These are phyloP conservation scores for Podaxis sp. DNA, from an alignment of 768 basidiomycete species.

Conservation along the genomic window DNA sequence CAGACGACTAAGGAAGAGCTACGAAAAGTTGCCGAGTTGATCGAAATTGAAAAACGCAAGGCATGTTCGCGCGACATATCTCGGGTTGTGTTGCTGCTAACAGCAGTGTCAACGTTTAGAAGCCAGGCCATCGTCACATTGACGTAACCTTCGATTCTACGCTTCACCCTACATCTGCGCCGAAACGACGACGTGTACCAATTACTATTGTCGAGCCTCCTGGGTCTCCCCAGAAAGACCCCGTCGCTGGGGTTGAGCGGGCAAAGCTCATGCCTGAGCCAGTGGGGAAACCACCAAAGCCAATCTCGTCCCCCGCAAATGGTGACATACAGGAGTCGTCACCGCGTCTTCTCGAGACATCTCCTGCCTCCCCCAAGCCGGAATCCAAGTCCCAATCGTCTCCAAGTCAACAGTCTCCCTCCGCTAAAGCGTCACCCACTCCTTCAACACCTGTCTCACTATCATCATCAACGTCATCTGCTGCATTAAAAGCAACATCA, in stretches of 20 bases:
- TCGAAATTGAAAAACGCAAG: constrained; percentile 37
- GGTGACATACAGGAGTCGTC: constrained; percentile 24
- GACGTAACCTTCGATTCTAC: constrained; percentile 18
- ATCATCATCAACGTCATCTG: neutral
- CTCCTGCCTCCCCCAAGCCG: constrained; percentile 5
- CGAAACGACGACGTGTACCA: constrained; percentile 60
- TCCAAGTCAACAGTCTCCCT: neutral
- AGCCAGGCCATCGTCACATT: constrained; percentile 24
- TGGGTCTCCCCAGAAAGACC: neutral
- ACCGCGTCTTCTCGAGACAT: constrained; percentile 25
- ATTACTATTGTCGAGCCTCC: constrained; percentile 56
- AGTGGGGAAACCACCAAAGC: neutral
- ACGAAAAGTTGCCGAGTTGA: constrained; percentile 42
- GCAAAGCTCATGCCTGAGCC: neutral
- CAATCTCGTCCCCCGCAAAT: constrained; percentile 1
- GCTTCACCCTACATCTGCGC: constrained; percentile 18
- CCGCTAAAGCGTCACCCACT: constrained; percentile 5
- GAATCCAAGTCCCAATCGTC: constrained; percentile 11
- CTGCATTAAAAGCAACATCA: constrained; percentile 28
- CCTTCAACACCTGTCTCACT: neutral
- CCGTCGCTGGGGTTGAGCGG: neutral
- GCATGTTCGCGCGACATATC: constrained; percentile 20
- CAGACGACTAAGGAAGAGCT: constrained; percentile 63
- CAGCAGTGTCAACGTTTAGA: constrained; percentile 22
- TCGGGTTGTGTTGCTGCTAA: neutral